Base-by-base conservation (phyloP, 441 rosid species). In the Erodium texanum region DNA sequence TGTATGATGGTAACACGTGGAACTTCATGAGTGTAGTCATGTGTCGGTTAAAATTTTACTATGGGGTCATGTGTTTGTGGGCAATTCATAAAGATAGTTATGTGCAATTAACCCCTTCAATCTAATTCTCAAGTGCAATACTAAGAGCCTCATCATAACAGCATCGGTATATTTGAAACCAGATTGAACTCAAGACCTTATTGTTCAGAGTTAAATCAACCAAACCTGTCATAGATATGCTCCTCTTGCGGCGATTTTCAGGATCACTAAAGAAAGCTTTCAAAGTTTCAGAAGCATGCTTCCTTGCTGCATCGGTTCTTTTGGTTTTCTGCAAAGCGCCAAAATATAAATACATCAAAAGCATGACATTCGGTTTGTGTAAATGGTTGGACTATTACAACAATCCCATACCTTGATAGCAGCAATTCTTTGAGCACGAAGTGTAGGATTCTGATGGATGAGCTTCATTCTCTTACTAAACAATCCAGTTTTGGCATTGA, bases 401-500 rank as follows among this genome's bases (percentile, higher is more conserved):
- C 19, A 12, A 38, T 19, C 34, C 59, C 78, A 66, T 48, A 93
- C 98, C 98, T 89, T 90, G 67, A 93, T 93, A 16, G 96, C 89
- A 83, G 97, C 96, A 70, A 88, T 89, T 75, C 97, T 82, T 73
- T 90, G 93, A 14, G 97, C 98, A 72, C 76, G 94, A 73, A 90
- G 97, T 43, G 65, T 82, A 1, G 96, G 96, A 80, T 93, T 84
- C 34, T 87, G 72, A 74, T 93, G 99, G 74, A 90, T 87, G 54
- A 93, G 82, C 86, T 88, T 89, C 97, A 93, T 93, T 70, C 95
- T 81, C 61, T 89, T 93, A 71, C 90, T 90, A 79, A 93, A 86
- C 24, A 90, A 77, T 75, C 97, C 99, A 62, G 97, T 93, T 83
- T 89, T 90, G 73, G 96, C 99, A 81, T 93, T 93, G 29, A 93